Base-by-base conservation (phyloP, 1,139 yeast genomes). In the Debaryomycetaceae sp. region DNA sequence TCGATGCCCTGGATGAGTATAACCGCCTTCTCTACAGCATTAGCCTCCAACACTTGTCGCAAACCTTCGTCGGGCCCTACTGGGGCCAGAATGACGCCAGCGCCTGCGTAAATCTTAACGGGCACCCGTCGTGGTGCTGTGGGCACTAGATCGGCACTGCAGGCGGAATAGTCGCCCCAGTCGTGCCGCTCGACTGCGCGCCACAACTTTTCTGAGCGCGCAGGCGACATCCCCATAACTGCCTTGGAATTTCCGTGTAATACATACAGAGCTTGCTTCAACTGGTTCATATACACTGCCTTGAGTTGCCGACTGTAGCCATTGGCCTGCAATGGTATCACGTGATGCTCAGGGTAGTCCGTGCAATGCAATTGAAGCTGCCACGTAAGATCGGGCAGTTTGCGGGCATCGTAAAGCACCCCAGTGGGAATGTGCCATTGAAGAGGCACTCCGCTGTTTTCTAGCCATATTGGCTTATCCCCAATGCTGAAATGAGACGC, bases 351-450 rank as follows among this genome's bases (percentile, higher is more conserved):
- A 0, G 94, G 94, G 34, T 70, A 72, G 2, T 38, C 51, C 6
- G 64, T 56, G 32, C 57, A 48, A 25, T 60, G 67, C 23, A 83
- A 48, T 0, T 48, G 45, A 11, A 85, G 43, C 3, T 53, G 56
- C 89, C 93, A 83, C 9, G 21, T 18, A 16, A 5, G 4, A 8
- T 18, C 11, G 9, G 20, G 31, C 10, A 25, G 33, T 14, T 63
- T 59, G 34, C 71, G 51, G 15, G 67, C 51, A 43, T 86, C 96
- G 46, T 69, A 75, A 4, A 81, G 55, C 4, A 83, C 60, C 0
- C 96, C 96, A 4, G 81, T 56, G 0, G 96, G 96, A 43, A 78
- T 59, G 43, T 83, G 78, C 95, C 96, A 88, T 28, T 72, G 68
- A 17, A 88, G 37, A 0, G 93, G 86, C 1, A 65, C 75, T 11